Evolutionary conservation across 148 eudicot species (phyloP).

Genomic region (Polygonum aviculare): DNA sequence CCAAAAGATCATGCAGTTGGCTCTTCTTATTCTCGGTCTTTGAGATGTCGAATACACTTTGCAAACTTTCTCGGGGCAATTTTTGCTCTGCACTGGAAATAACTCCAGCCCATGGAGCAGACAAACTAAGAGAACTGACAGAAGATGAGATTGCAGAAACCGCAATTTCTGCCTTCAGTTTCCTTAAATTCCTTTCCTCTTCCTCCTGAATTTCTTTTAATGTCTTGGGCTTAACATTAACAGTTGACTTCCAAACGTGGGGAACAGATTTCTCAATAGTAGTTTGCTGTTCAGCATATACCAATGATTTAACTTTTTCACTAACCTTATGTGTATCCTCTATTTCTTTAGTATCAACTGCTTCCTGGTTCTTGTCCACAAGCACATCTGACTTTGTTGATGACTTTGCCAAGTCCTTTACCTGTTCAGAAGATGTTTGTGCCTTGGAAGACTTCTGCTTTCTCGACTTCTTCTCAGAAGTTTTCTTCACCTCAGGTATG

Average conservation of each 20-base stretch:
- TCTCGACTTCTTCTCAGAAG: conserved; percentile 70
- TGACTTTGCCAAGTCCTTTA: conserved; percentile 40
- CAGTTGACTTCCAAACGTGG: conserved; percentile 89
- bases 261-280: conserved; percentile 25
- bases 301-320: conserved; percentile 9
- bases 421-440: conserved; percentile 44
- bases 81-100: conserved; percentile 39
- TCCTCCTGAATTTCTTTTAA: conserved; percentile 92
- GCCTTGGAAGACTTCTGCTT: conserved; percentile 61
- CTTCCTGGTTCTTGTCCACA: conserved; percentile 17
- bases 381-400: conserved; percentile 20
- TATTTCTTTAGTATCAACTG: conserved; percentile 11
- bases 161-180: conserved; percentile 39
- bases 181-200: conserved; percentile 61
- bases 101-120: conserved; percentile 78
- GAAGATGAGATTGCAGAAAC: conserved; percentile 38
- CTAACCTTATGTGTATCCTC: conserved; percentile 18
- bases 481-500: conserved; percentile 39
- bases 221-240: conserved; percentile 78
- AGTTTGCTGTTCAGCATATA: conserved; percentile 16
- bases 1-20: conserved; percentile 68
- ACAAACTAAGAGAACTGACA: conserved; percentile 31
- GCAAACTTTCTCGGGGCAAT: conserved; percentile 22
- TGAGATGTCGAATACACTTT: neutral
- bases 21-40: conserved; percentile 35